Conservation (phyloP, 2,329 filamentous ascomycete species). For the Dryadomyces sulphureus region DNA sequence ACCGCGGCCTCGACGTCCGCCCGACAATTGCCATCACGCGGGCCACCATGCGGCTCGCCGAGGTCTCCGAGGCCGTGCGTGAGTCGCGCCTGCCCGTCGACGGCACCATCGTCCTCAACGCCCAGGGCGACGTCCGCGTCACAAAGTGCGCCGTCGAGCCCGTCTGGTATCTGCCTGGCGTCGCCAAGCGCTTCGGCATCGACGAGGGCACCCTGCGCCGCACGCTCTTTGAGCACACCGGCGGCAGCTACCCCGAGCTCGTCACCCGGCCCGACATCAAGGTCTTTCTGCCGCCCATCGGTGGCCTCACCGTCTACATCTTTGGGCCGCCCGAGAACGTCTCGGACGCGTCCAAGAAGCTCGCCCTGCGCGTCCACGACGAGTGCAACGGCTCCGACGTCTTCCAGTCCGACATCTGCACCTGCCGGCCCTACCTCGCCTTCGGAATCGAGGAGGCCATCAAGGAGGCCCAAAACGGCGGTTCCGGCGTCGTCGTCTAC, state of each 20-base stretch:
- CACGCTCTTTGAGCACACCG: conserved; percentile 4
- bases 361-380: conserved; percentile 5
- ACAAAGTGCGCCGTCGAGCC: conserved; percentile 5
- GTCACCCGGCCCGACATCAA: conserved; percentile 5
- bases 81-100: conserved; percentile 1
- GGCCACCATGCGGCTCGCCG: conserved; percentile 4
- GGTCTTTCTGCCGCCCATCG: conserved; percentile 4
- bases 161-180: conserved; percentile 3
- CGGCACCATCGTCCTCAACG: conserved; percentile 2
- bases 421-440: conserved; percentile 86
- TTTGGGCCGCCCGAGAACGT: conserved; percentile 4
- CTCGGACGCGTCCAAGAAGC: not conserved
- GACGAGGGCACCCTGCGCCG: conserved; percentile 5
- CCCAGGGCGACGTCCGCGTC: conserved; percentile 2
- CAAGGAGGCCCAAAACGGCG: conserved; percentile 88
- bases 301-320: conserved; percentile 4
- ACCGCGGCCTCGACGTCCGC: conserved; percentile 3
- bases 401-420: conserved; percentile 96
- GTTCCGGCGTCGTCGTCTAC: conserved; percentile 91
- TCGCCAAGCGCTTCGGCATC: conserved; percentile 5
- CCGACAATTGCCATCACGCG: conserved; percentile 5
- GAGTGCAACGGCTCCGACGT: conserved; percentile 90
- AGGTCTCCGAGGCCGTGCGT: conserved; percentile 2
- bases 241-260: conserved; percentile 6
- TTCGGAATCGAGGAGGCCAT: conserved; percentile 97